Evolutionary conservation across 805 yeast genomes (phyloP).

Genomic region (Dipodascopsis uninucleata): DNA sequence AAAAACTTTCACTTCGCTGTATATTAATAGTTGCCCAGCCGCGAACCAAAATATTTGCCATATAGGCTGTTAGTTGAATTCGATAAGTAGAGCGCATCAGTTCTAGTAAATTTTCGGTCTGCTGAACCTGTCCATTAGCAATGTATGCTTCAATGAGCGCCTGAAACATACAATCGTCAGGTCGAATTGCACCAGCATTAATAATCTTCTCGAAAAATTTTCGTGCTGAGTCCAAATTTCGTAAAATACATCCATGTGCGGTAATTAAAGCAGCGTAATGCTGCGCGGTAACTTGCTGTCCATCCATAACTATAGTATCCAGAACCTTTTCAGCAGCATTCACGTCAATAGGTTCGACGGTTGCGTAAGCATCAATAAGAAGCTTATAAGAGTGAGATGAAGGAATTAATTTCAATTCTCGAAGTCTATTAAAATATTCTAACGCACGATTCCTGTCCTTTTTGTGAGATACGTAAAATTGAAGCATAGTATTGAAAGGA

Average conservation of each 20-base stretch:
- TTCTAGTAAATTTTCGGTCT: constrained; percentile 26
- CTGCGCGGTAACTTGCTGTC: constrained; percentile 32
- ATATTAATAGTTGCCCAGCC: constrained; percentile 38
- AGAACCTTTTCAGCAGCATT: constrained; percentile 39
- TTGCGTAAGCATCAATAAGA: constrained; percentile 38
- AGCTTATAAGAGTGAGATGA: constrained; percentile 42
- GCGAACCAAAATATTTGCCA: constrained; percentile 36
- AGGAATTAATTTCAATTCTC: constrained; percentile 29
- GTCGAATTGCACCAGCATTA: constrained; percentile 34
- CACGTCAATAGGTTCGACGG: constrained; percentile 36
- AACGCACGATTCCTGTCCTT: constrained; percentile 37
- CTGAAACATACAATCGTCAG: constrained; percentile 40
- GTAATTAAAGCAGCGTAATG: constrained; percentile 40
- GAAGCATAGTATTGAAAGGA: constrained; percentile 41
- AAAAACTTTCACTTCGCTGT: constrained; percentile 31
- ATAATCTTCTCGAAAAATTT: constrained; percentile 36
- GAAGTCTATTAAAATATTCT: constrained; percentile 34
- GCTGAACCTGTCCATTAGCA: constrained; percentile 34
- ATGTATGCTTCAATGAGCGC: constrained; percentile 42
- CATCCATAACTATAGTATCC: constrained; percentile 33
- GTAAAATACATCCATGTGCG: constrained; percentile 40
- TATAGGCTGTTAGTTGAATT: constrained; percentile 35
- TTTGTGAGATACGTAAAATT: constrained; percentile 37
- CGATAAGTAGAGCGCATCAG: constrained; percentile 31
- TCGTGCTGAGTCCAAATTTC: constrained; percentile 37